Evolutionary conservation across 108 stramenopile species (phyloP).

Genomic region (Stephanodiscus minutulus): DNA sequence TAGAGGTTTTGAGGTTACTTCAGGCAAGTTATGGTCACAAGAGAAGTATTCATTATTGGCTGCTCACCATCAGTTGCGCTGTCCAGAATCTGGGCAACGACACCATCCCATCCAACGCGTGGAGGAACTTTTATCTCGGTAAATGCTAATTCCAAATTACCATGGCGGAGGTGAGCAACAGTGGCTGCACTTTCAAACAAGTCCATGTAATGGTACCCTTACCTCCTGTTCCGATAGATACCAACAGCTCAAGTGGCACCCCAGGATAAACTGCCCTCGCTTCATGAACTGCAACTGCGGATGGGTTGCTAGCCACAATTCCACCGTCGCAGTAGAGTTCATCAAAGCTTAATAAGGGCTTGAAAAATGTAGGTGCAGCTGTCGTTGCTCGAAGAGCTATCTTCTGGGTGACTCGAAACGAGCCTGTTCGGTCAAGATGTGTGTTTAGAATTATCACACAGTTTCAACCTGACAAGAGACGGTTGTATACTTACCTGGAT

Average conservation of each 20-base stretch:
- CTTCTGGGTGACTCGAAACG: conserved; percentile 82
- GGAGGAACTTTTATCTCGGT: conserved; percentile 72
- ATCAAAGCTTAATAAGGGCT: conserved; percentile 83
- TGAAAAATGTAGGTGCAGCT: conserved; percentile 89
- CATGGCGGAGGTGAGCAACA: not conserved
- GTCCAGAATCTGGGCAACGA: conserved; percentile 86
- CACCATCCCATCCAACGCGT: conserved; percentile 87
- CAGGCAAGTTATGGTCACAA: conserved; percentile 5
- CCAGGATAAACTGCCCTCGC: conserved; percentile 79
- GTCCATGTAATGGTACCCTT: conserved; percentile 7
- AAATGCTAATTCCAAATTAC: conserved; percentile 42
- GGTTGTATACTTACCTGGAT: conserved; percentile 46
- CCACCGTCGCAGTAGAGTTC: conserved; percentile 88
- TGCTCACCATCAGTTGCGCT: conserved; percentile 67
- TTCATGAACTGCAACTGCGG: conserved; percentile 87
- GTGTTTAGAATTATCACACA: not conserved
- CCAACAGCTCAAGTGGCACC: conserved; percentile 81
- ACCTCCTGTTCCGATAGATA: conserved; percentile 77
- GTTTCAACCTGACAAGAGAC: not conserved
- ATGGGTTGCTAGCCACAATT: conserved; percentile 86
- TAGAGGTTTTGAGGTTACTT: not conserved
- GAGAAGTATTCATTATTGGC: not conserved
- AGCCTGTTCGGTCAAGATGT: conserved; percentile 36
- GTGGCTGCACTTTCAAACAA: not conserved
- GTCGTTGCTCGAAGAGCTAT: conserved; percentile 83